Evolutionary conservation across 2,329 filamentous ascomycete genomes (phyloP).

Genomic region (Apiospora rasikravindrae): DNA sequence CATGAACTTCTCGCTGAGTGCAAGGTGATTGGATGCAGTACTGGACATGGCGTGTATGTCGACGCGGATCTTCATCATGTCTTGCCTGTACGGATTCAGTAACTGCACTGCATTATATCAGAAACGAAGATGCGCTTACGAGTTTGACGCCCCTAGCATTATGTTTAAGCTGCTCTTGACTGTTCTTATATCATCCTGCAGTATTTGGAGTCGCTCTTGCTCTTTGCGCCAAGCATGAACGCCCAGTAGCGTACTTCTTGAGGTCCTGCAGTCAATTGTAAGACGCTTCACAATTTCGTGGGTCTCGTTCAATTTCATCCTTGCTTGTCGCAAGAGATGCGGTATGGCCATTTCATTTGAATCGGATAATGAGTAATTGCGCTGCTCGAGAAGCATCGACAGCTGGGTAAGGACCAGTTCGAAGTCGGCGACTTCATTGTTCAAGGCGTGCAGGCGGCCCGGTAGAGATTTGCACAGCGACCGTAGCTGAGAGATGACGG

Average conservation of each 20-base stretch:
- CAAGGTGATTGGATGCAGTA: too few species aligned
- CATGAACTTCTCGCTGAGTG: too few species aligned
- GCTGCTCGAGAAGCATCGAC: constrained; percentile 30
- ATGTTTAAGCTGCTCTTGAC: too few species aligned
- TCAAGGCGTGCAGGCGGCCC: constrained; percentile 36
- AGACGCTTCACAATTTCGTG: constrained; percentile 30
- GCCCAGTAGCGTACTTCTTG: not conserved
- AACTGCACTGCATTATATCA: too few species aligned
- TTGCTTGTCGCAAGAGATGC: constrained; percentile 33
- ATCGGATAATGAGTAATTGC: constrained; percentile 18
- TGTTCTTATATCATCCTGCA: too few species aligned
- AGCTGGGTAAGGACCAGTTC: constrained; percentile 36
- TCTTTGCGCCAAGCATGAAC: too few species aligned
- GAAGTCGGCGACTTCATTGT: constrained; percentile 38
- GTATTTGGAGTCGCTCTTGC: too few species aligned
- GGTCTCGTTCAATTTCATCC: constrained; percentile 32
- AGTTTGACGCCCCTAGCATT: too few species aligned
- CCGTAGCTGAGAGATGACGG: constrained; percentile 32
- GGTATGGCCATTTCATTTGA: constrained; percentile 26
- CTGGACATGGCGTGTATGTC: too few species aligned
- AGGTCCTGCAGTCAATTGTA: not conserved
- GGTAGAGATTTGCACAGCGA: constrained; percentile 33
- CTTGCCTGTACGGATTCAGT: too few species aligned
- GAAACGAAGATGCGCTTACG: too few species aligned
- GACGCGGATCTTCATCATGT: too few species aligned